Evolutionary conservation across 2,329 filamentous ascomycete species (phyloP).

Genomic region (Colletotrichum somersetense): DNA sequence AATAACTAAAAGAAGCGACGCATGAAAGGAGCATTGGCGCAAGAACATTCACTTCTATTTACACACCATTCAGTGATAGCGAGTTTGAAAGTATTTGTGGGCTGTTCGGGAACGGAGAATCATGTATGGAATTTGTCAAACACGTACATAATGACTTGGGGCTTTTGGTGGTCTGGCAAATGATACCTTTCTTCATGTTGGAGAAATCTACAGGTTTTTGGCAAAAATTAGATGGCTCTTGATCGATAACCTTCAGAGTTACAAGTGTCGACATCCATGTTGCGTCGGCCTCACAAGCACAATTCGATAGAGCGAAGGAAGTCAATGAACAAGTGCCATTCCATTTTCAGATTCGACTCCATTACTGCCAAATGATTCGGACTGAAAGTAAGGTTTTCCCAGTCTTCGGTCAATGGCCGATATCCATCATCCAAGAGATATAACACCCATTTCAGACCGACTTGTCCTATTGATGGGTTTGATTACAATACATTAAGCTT

Average conservation of each 20-base stretch:
- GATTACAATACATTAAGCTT: background rate
- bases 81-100: too few relatives aligned
- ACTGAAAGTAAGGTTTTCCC: background rate
- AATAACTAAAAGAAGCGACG: too few relatives aligned
- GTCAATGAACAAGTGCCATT: background rate
- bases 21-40: background rate
- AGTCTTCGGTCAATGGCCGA: background rate
- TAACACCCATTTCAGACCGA: rapidly evolving
- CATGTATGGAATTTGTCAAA: background rate
- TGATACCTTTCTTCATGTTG: background rate
- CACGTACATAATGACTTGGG: background rate
- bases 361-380: background rate
- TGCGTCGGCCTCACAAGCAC: background rate
- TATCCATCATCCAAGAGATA: background rate
- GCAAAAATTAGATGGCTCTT: rapidly evolving
- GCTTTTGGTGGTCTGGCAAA: too few relatives aligned
- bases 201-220: background rate
- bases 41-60: background rate
- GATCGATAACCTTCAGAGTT: background rate
- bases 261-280: background rate
- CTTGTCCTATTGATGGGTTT: too few relatives aligned
- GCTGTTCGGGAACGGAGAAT: too few relatives aligned
- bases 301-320: background rate
- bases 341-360: background rate
- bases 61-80: background rate